Evolutionary conservation across 2,329 filamentous ascomycete genomes (phyloP).

Genomic region (Nemania bipapillata): DNA sequence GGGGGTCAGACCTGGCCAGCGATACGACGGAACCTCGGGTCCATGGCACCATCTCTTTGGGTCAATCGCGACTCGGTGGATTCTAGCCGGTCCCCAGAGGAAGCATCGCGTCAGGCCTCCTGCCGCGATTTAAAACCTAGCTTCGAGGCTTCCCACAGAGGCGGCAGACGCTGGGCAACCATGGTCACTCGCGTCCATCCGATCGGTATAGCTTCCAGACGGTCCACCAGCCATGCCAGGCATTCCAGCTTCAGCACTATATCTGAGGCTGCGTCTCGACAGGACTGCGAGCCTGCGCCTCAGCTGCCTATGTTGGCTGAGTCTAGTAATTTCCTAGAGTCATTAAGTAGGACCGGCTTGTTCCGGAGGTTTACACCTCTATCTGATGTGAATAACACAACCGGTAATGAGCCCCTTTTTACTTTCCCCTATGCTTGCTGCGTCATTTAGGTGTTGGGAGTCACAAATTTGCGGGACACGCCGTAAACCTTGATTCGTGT

Average conservation of each 20-base stretch:
- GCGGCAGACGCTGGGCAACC: conserved; percentile 24
- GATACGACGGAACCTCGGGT: conserved; percentile 42
- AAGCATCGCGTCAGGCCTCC: conserved; percentile 14
- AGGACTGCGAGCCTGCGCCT: conserved; percentile 35
- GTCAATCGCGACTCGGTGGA: conserved; percentile 31
- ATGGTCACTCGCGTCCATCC: conserved; percentile 23
- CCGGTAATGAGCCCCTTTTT: conserved; percentile 21
- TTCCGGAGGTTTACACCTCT: conserved; percentile 30
- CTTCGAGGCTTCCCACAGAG: conserved; percentile 4
- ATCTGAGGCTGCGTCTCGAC: conserved; percentile 24
- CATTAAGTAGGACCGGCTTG: conserved; percentile 31
- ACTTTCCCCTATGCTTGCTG: not conserved
- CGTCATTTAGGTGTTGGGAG: not conserved
- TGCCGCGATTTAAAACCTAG: conserved; percentile 11
- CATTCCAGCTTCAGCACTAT: conserved; percentile 34
- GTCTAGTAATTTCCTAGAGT: conserved; percentile 32
- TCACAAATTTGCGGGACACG: not conserved
- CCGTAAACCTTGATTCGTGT: conserved; percentile 7
- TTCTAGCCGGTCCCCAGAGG: conserved; percentile 14
- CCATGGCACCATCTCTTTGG: conserved; percentile 43
- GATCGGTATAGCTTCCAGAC: not conserved
- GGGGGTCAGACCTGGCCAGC: conserved; percentile 35
- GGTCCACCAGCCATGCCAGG: conserved; percentile 20
- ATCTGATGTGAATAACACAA: conserved; percentile 1
- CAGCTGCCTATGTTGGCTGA: conserved; percentile 41